Evolutionary conservation across 1,284 basidiomycete genomes (phyloP), one percentile per base, ranked within the genome.

Genomic region (Trametes hirsuta): DNA sequence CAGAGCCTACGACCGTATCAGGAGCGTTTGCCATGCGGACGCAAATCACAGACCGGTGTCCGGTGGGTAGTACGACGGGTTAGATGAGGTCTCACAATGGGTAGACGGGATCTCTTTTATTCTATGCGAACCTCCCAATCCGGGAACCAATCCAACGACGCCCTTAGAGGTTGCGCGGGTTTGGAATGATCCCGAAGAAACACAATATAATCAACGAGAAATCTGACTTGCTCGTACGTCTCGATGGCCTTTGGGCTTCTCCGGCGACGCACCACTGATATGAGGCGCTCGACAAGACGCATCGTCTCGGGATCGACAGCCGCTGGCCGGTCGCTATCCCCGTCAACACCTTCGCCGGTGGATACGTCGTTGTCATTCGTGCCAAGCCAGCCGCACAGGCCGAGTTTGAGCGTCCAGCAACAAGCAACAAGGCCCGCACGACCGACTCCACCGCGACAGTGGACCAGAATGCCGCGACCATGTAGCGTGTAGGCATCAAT

Each of bases 401-500:
- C 96, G 68, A 98, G 87, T 74, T 94, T 96, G 62, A 97, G 80
- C 71, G 94, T 83, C 97, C 97, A 98, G 65, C 91, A 91, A 68
- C 92, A 94, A 1, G 96, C 96, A 37, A 98, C 84, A 42, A 98
- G 82, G 1, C 96, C 96, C 0, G 97, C 97, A 25, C 97, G 85
- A 0, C 97, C 97, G 4, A 99, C 92, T 6, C 97, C 97, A 37
- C 96, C 97, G 25, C 97, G 85, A 73, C 97, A 99, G 69, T 98
- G 97, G 6, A 92, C 92, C 6, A 98, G 83, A 3, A 97, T 84
- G 36, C 87, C 82, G 2, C 83, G 73, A 1, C 95, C 95, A 6
- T 78, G 79, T 8, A 96, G 77, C 0, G 95, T 93, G 70, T 96
- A 97, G 6, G 76, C 75, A 15, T 84, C 73, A 46, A 95, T 89